These are phyloP conservation scores for Epithele typhae DNA, from an alignment of 768 basidiomycete species.

Conservation along the genomic window DNA sequence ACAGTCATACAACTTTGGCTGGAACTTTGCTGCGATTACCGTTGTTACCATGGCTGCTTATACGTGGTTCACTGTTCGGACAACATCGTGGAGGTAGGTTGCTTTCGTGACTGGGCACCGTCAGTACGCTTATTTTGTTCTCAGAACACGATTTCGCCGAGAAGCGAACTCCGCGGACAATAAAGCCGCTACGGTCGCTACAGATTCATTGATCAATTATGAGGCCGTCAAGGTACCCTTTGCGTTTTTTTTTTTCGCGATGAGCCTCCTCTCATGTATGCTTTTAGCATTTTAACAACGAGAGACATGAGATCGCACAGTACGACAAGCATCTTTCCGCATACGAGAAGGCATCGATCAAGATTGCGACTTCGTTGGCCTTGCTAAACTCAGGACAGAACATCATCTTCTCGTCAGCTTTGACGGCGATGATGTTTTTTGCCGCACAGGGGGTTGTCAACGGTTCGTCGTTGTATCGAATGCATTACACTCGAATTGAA, in stretches of 20 bases:
- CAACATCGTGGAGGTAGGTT: constrained; percentile 89
- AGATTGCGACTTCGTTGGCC: constrained; percentile 92
- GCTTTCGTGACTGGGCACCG: neutral
- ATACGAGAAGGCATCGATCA: constrained; percentile 90
- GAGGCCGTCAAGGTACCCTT: constrained; percentile 91
- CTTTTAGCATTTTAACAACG: constrained; percentile 92
- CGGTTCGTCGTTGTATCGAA: constrained; percentile 46
- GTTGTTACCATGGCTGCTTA: constrained; percentile 81
- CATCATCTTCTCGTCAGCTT: constrained; percentile 89
- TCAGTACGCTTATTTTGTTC: neutral
- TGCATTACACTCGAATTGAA: neutral
- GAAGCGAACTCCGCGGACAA: constrained; percentile 97
- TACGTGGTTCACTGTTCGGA: constrained; percentile 95
- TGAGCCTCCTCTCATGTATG: too few species aligned
- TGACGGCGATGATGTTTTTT: constrained; percentile 94
- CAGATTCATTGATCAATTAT: constrained; percentile 96
- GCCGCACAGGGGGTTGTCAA: constrained; percentile 93
- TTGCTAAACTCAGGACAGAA: constrained; percentile 96
- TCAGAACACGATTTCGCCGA: constrained; percentile 86
- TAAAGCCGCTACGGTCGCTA: constrained; percentile 87
- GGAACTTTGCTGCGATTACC: constrained; percentile 94
- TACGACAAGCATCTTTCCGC: constrained; percentile 85
- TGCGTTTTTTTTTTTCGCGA: too few species aligned
- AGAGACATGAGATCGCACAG: constrained; percentile 82
- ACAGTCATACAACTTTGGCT: constrained; percentile 96